Evolutionary conservation across 768 basidiomycete species (phyloP).

Genomic region (Mycena rebaudengoi): DNA sequence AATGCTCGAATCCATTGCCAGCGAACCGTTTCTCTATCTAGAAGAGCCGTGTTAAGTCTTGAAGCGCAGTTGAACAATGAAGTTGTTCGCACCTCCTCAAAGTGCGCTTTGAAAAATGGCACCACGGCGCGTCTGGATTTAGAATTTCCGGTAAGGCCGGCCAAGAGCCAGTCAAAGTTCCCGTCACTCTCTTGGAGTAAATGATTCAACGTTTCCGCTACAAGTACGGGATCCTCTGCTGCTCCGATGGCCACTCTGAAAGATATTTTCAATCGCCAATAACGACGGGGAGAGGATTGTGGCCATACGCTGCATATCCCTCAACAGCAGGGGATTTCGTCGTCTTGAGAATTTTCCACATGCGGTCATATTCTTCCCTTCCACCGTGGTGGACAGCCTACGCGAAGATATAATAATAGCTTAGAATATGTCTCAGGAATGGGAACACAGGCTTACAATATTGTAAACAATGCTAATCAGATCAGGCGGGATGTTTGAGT

Average conservation of each 20-base stretch:
- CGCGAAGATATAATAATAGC: not conserved
- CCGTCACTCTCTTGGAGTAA: constrained; percentile 42
- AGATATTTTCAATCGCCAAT: not conserved
- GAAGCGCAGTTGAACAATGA: too few species aligned
- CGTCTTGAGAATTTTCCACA: constrained; percentile 59
- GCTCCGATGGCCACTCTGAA: constrained; percentile 50
- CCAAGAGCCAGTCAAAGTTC: constrained; percentile 53
- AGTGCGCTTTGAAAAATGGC: too few species aligned
- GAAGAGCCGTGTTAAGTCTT: too few species aligned
- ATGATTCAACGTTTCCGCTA: constrained; percentile 56
- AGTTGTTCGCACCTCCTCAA: too few species aligned
- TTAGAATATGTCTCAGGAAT: not conserved
- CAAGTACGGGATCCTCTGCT: constrained; percentile 49
- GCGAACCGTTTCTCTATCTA: too few species aligned
- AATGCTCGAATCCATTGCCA: too few species aligned
- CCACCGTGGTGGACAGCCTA: constrained; percentile 66
- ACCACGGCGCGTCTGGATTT: too few species aligned
- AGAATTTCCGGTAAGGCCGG: constrained; percentile 50
- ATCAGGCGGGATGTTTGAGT: not conserved
- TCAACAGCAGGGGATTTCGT: constrained; percentile 62
- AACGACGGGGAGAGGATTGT: not conserved
- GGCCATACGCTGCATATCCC: constrained; percentile 53
- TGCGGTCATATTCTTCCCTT: constrained; percentile 59
- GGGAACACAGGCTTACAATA: not conserved
- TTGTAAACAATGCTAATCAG: not conserved